Conservation (phyloP, 169 alveolate genomes). For the Pseudocohnilembus persalinus region DNA sequence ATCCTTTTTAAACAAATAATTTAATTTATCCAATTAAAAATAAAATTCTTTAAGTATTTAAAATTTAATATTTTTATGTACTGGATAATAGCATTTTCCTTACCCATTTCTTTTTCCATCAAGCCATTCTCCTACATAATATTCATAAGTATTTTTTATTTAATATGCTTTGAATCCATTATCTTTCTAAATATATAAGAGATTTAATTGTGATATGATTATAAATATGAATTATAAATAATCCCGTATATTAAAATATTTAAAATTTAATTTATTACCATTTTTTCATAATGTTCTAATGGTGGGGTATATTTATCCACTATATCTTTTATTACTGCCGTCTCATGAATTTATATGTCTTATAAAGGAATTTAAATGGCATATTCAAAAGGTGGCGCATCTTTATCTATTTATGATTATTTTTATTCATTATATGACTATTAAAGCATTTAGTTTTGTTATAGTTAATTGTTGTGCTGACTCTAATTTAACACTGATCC, state of each 20-base stretch:
- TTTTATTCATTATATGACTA: no score
- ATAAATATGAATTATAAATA: no score
- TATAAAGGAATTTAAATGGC: no score
- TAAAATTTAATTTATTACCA: not conserved
- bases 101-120: not conserved
- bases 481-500: not conserved
- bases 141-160: not conserved
- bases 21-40: not conserved
- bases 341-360: no score
- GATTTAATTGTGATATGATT: not conserved
- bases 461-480: no score
- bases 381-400: no score
- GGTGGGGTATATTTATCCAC: not conserved
- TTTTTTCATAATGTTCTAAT: no score
- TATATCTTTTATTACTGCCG: not conserved
- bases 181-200: not conserved
- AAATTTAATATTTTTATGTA: no score
- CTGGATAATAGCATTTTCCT: not conserved
- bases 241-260: not conserved
- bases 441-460: no score
- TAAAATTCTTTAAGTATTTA: no score
- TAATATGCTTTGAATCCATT: not conserved
- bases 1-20: slow-evolving; percentile 3
- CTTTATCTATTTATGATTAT: no score
- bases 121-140: not conserved